Percentiles rank a stretch among this genome's conserved stretches.
Conservation (phyloP, 73 alveolate species). For the Paramecium pentaurelia region DNA sequence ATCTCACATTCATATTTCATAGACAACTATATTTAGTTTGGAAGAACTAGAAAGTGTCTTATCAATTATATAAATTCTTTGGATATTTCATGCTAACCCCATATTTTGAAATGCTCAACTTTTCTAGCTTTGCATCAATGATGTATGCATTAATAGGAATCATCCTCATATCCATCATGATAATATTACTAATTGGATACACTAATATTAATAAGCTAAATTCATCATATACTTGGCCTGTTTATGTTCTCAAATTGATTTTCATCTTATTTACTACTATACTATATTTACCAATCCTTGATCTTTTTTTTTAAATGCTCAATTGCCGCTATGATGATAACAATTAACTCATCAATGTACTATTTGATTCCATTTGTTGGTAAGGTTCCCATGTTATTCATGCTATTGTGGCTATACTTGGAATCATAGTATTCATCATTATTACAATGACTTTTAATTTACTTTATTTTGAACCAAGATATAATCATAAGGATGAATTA, state of each 20-base stretch:
- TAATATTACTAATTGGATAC: neutral
- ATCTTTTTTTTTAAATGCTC: neutral
- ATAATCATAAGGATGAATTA: neutral
- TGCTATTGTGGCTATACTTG: neutral
- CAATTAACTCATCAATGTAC: neutral
- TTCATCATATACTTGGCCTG: neutral
- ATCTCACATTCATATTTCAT: neutral
- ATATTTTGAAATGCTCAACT: neutral
- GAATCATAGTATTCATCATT: neutral
- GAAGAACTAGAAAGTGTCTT: neutral
- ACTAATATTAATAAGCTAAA: neutral
- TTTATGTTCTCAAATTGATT: neutral
- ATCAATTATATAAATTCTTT: constrained; percentile 11
- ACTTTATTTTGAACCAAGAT: constrained; percentile 22
- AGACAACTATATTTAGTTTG: neutral
- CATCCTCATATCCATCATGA: neutral
- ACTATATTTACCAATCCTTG: constrained; percentile 10
- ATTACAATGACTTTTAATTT: neutral
- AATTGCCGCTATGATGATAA: neutral
- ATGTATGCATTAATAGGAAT: constrained; percentile 16
- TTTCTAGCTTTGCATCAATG: neutral
- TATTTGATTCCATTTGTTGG: constrained; percentile 32
- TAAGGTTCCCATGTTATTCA: neutral
- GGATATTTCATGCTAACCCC: constrained; percentile 16
- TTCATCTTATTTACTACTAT: neutral